Evolutionary conservation across 371 early-diverging fungal genomes (phyloP), one percentile per base, ranked within the genome.

Genomic region (Parasitella parasitica): DNA sequence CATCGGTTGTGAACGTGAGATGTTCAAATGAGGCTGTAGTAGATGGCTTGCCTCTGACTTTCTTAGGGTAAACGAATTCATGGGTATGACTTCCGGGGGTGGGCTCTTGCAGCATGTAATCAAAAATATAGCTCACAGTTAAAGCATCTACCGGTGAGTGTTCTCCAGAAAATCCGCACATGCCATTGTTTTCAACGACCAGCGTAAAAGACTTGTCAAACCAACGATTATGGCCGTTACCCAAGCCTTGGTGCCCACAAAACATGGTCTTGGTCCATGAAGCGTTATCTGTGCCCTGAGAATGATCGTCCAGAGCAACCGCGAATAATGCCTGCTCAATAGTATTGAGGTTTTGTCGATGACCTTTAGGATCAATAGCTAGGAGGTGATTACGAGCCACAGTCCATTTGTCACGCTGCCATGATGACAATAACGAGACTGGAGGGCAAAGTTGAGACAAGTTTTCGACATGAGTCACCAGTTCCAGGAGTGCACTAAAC

Each of bases 351-450:
- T 82, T 68, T 22, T 70, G 73, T 5, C 84, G 80, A 63, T 87
- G 86, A 37, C 38, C 55, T 32, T 22, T 24, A 12, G 86, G 82
- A 37, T 81, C 77, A 32, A 86, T 34, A 6, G 76, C 66, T 2
- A 87, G 67, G 4, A 92, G 68, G 50, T 86, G 79, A 35, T 82
- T 86, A 34, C 87, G 82, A 0, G 89, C 82, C 41, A 78, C 64
- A 3, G 90, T 66, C 95, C 97, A 97, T 15, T 76, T 82, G 69
- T 95, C 95, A 20, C 97, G 89, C 50, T 95, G 85, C 43, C 89
- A 95, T 8, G 89, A 90, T 1, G 97, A 94, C 61, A 97, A 73
- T 12, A 94, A 62, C 5, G 93, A 78, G 4, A 96, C 71, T 1
- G 91, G 78, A 0, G 87, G 83, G 30, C 90, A 80, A 5, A 46